These are phyloP conservation scores for Tetrahymena thermophila DNA, from an alignment of 73 alveolate genomes.

Conservation along the genomic window DNA sequence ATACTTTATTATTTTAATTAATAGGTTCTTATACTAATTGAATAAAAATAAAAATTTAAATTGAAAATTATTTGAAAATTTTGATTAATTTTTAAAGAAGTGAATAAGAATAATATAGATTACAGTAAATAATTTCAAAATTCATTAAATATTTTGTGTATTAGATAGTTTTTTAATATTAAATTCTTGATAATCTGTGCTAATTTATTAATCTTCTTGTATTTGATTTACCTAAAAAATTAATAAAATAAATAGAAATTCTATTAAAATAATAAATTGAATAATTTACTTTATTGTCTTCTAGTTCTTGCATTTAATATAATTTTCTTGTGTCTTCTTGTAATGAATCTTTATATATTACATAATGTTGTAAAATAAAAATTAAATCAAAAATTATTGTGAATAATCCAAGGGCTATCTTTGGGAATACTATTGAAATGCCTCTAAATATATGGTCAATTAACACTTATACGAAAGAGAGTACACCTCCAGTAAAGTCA, in stretches of 20 bases:
- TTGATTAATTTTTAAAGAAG: too few relatives aligned
- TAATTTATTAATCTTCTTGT: neutral
- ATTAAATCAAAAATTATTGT: neutral
- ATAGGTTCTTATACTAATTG: too few relatives aligned
- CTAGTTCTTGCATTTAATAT: neutral
- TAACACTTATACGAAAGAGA: constrained; percentile 63
- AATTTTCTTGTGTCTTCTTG: neutral
- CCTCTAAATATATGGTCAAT: constrained; percentile 41
- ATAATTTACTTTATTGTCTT: neutral
- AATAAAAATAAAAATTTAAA: too few relatives aligned
- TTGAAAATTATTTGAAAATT: too few relatives aligned
- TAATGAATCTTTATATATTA: neutral
- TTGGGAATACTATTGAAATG: neutral
- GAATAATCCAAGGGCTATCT: neutral
- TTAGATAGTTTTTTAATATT: neutral
- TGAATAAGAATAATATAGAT: too few relatives aligned
- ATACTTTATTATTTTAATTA: too few relatives aligned
- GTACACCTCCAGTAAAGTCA: constrained; percentile 88
- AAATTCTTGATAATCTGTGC: neutral
- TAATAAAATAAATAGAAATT: too few relatives aligned
- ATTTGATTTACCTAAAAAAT: neutral
- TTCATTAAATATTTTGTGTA: neutral
- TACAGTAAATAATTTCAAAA: too few relatives aligned
- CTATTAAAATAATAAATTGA: too few relatives aligned
- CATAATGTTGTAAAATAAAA: neutral